Evolutionary conservation across 495 filamentous ascomycete species (phyloP).

Genomic region (Extremus antarcticus): DNA sequence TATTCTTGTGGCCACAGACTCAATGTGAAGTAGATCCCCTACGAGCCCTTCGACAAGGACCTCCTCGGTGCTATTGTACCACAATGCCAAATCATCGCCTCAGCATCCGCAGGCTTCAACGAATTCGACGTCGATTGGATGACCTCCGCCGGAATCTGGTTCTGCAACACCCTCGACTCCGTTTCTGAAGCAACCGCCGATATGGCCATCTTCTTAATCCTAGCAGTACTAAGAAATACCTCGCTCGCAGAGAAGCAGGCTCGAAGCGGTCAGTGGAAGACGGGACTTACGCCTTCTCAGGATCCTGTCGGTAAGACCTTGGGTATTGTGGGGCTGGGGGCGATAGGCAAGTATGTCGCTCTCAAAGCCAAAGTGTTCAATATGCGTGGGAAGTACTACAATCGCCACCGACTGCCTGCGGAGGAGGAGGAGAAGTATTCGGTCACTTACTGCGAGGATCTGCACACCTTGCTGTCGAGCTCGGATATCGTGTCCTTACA

Average conservation of each 20-base stretch:
- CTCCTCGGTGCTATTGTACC: conserved; percentile 24
- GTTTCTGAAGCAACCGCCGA: conserved; percentile 65
- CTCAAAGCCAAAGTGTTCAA: conserved; percentile 54
- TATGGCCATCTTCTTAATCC: conserved; percentile 58
- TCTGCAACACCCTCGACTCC: conserved; percentile 56
- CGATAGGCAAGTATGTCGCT: conserved; percentile 53
- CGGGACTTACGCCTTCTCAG: conserved; percentile 38
- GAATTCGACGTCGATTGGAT: conserved; percentile 33
- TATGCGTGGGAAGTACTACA: conserved; percentile 63
- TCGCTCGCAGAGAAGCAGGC: conserved; percentile 25
- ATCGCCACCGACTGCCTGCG: conserved; percentile 45
- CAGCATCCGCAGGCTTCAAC: conserved; percentile 32
- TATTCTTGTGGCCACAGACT: conserved; percentile 20
- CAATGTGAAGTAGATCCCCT: not conserved
- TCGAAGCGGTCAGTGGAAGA: conserved; percentile 36
- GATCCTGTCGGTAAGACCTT: conserved; percentile 63
- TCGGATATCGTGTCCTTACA: conserved; percentile 73
- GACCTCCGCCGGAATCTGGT: conserved; percentile 22
- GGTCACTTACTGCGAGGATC: conserved; percentile 49
- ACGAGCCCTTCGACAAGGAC: conserved; percentile 29
- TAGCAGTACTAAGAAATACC: conserved; percentile 49
- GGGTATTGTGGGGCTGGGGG: conserved; percentile 79
- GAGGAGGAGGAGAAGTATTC: conserved; percentile 38
- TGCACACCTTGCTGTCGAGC: conserved; percentile 54
- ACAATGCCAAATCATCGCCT: conserved; percentile 28